These are phyloP conservation scores for Entomophthora muscae DNA, from an alignment of 371 early-diverging fungal genomes.

Conservation along the genomic window DNA sequence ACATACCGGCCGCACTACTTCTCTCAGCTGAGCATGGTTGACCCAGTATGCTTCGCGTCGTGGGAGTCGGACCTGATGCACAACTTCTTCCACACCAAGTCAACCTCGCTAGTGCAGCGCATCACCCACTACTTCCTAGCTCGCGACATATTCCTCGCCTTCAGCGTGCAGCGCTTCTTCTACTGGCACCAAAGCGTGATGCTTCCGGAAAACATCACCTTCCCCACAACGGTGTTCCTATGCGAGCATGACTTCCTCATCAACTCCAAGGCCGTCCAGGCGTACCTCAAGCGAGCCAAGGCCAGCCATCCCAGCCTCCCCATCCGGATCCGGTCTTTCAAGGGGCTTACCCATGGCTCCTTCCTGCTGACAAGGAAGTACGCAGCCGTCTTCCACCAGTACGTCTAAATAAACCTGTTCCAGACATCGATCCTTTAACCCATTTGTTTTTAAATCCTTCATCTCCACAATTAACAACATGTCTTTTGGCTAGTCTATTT, in stretches of 20 bases:
- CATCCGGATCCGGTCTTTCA: background rate
- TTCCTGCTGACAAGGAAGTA: no score
- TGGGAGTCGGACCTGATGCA: background rate
- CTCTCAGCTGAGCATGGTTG: background rate
- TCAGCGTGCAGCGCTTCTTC: background rate
- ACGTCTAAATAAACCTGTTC: no score
- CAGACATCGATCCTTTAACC: no score
- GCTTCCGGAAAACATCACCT: background rate
- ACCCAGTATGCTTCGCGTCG: background rate
- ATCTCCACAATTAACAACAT: no score
- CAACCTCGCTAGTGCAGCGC: background rate
- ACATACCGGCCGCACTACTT: background rate
- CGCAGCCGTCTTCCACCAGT: no score
- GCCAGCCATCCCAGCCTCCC: no score
- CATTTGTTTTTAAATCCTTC: no score
- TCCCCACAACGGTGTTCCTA: background rate
- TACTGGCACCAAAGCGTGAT: background rate
- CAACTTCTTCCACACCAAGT: background rate
- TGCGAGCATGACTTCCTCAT: background rate
- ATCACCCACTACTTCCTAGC: background rate
- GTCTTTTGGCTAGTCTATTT: no score
- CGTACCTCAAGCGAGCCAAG: background rate
- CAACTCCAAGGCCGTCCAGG: background rate
- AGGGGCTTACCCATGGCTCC: background rate
- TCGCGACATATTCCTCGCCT: constrained; percentile 2